phyloP scores from a whole-genome alignment of 1,139 yeast genomes.

The Diutina scorzettiae region DNA sequence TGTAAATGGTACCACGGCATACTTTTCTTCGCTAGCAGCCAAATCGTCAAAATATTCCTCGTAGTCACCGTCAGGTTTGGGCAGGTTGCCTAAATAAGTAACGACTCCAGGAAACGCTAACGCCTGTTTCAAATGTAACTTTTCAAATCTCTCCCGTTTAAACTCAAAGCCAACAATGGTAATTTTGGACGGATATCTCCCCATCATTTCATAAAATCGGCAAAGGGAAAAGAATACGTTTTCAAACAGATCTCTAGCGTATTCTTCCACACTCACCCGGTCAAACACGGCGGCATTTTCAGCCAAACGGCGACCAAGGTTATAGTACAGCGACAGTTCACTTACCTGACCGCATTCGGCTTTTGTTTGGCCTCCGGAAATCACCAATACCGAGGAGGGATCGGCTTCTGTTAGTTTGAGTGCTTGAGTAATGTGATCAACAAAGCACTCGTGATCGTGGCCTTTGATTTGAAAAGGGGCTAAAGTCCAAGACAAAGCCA shows the following conservation, averaged over 20 bases:
- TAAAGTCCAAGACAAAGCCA: slow-evolving; percentile 45
- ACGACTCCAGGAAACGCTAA: slow-evolving; percentile 22
- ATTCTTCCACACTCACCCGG: slow-evolving; percentile 45
- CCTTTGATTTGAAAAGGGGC: slow-evolving; percentile 63
- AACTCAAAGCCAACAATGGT: slow-evolving; percentile 67
- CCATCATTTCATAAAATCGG: slow-evolving; percentile 38
- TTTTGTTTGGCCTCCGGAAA: slow-evolving; percentile 72
- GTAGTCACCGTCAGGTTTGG: slow-evolving; percentile 27
- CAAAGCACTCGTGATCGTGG: slow-evolving; percentile 51
- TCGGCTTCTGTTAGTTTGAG: slow-evolving; percentile 20
- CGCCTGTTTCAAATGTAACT: slow-evolving; percentile 39
- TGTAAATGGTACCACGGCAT: slow-evolving; percentile 46
- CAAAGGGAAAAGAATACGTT: slow-evolving; percentile 56
- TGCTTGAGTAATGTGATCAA: slow-evolving; percentile 44
- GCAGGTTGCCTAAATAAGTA: slow-evolving; percentile 52
- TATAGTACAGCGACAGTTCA: slow-evolving; percentile 50
- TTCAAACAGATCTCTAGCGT: slow-evolving; percentile 74
- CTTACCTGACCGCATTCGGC: slow-evolving; percentile 37
- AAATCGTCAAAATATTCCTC: slow-evolving; percentile 31
- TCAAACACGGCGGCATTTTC: slow-evolving; percentile 8
- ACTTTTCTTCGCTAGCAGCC: slow-evolving; percentile 31
- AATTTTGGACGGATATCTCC: slow-evolving; percentile 37
- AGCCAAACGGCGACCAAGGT: slow-evolving; percentile 16
- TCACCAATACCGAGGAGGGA: slow-evolving; percentile 26
- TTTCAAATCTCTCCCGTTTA: slow-evolving; percentile 46